Evolutionary conservation across 2,329 filamentous ascomycete genomes (phyloP).

Genomic region (Apiospora hydei): DNA sequence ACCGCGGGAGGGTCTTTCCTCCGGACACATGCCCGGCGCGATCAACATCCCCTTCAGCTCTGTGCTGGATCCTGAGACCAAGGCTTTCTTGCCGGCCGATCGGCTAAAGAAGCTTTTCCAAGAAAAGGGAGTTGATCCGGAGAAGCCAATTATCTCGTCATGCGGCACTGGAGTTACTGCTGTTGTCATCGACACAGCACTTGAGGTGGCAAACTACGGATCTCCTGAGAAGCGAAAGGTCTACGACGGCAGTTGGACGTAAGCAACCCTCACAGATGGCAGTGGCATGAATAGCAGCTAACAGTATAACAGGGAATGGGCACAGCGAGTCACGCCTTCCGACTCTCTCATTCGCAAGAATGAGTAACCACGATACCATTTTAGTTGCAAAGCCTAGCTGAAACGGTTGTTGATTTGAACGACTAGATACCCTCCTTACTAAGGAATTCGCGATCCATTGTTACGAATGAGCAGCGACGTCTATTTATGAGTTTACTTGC

Average conservation of each 20-base stretch:
- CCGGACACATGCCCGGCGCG: constrained; percentile 90
- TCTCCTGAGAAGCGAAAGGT: constrained; percentile 72
- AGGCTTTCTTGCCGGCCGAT: constrained; percentile 76
- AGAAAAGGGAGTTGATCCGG: constrained; percentile 79
- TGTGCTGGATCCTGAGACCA: constrained; percentile 83
- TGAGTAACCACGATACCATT: constrained; percentile 8
- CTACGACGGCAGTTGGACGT: constrained; percentile 99
- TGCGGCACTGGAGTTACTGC: constrained; percentile 97
- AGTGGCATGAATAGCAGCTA: constrained; percentile 31
- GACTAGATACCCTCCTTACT: constrained; percentile 38
- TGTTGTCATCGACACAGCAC: constrained; percentile 85
- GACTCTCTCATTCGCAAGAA: constrained; percentile 69
- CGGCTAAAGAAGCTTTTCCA: constrained; percentile 80
- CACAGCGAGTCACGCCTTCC: constrained; percentile 66
- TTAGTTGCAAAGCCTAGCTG: constrained; percentile 10
- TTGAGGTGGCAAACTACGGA: constrained; percentile 80
- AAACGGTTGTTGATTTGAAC: constrained; percentile 27
- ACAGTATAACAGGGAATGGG: constrained; percentile 64
- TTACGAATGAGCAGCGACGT: constrained; percentile 13
- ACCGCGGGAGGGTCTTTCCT: constrained; percentile 83
- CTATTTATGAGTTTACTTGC: constrained; percentile 13
- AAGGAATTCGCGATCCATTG: constrained; percentile 25
- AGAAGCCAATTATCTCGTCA: constrained; percentile 82
- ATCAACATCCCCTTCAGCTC: constrained; percentile 82
- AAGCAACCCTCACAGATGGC: constrained; percentile 52